Evolutionary conservation across 208 protist genomes (phyloP), one percentile per base, ranked within the genome.

Genomic region (Acanthamoeba pearcei): DNA sequence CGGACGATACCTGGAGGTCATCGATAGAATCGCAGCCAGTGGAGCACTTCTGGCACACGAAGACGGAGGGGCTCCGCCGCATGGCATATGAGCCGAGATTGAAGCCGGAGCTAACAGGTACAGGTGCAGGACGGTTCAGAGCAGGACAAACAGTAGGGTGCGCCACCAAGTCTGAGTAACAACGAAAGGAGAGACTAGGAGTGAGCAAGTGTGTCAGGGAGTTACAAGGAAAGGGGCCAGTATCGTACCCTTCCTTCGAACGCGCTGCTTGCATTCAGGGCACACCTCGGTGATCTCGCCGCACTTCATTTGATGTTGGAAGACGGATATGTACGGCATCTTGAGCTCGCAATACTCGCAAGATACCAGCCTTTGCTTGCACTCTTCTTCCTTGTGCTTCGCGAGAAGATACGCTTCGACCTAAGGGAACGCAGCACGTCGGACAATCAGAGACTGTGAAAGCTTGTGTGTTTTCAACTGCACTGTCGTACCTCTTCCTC

Each of bases 261-360:
- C 64, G 42, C 90, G 64, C 90, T 94, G 90, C 29, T 55, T 35
- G 68, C 90, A 94, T 24, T 80, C 51, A 3, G 62, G 13, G n/a
- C 90, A 94, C 24, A 83, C 64, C 17, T 94, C 90, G 51, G 90
- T 94, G 90, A 78, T 51, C 49, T 78, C 90, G 49, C 90, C 90
- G 35, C 90, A 94, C 64, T 78, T 82, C 68, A 66, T 82, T n/a
- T 94, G 51, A 35, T 94, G 90, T n/a, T 83, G 51, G 32, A 42
- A 64, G 24, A 70, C n/a, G 46, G 42, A 35, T 4, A 66, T 35
- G n/a, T 83, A 94, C 35, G 90, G 90, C 90, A 94, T 94, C 68
- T 57, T 94, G 51, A 94, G 64, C 9, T 82, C 70, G 35, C 90
- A 94, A 42, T 94, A 94, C 51, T 94, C 90, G 51, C 90, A 94